Base-by-base conservation (phyloP, 371 early-diverging fungal species). In the Mortierella sp. region DNA sequence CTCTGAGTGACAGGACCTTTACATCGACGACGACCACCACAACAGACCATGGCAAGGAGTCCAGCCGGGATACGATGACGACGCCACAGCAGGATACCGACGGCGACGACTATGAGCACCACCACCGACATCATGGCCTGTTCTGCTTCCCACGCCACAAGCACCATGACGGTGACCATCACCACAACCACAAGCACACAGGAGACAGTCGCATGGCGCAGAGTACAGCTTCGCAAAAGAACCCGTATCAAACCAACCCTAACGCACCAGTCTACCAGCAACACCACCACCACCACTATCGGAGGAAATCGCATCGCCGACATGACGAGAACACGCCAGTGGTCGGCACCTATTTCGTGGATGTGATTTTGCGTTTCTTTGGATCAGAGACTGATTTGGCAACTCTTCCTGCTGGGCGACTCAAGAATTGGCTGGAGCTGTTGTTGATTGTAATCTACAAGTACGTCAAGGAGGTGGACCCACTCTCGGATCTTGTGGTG, bases 361-460 rank as follows among this genome's bases (percentile, higher is more conserved):
- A 87, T 55, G 87, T 87, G 47, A 87, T 87, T 55, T 52, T 87
- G 9, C 83, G 87, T 0, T 87, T 87, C 73, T 83, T 87, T 87
- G 83, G 83, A 26, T 82, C 87, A 1, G 87, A 87, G 63, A 82
- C 83, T 0, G 87, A 87, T 44, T 60, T 87, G 72, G 76, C 80
- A 9, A 55, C 57, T 0, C 52, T 87, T 14, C 87, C 87, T 0
- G 71, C 77, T 7, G 78, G 68, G 0, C 71, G 87, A 8, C 86
- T 93, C 45, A 91, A 89, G 63, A 87, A 85, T 34, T 93, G 93
- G 93, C 87, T 93, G 7, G 93, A 93, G 44, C 88, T 90, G 9
- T 72, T 92, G 24, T 44, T 92, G 65, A 90, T 93, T 70, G 90
- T 92, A 24, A 83, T 93, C 6, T 93, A 93, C 88, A 93, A 93